These are phyloP conservation scores for Talaromyces funiculosus DNA, from an alignment of 2,329 filamentous ascomycete species.

Conservation along the genomic window DNA sequence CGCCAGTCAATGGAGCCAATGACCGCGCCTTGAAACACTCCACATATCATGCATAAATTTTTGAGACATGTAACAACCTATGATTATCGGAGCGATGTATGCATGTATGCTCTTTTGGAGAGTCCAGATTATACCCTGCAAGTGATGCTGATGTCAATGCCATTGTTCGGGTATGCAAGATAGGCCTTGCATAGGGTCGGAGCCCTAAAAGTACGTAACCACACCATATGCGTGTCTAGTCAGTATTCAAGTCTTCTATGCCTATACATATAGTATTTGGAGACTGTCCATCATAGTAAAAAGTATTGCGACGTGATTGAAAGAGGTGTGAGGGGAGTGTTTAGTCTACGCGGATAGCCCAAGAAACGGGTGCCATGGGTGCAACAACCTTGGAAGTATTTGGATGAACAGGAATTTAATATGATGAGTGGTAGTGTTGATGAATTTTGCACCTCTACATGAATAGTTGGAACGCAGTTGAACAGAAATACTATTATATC, in stretches of 20 bases:
- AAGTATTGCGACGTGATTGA: background rate
- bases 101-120: background rate
- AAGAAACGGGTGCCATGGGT: no score
- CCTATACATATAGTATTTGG: no score
- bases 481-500: background rate
- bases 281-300: no score
- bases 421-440: background rate
- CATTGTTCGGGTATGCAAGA: background rate
- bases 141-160: background rate
- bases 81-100: background rate
- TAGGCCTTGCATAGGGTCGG: background rate
- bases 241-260: background rate
- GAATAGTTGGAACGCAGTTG: background rate
- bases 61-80: background rate
- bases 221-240: background rate
- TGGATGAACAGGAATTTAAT: background rate
- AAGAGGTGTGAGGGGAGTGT: no score
- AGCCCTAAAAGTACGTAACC: background rate
- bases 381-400: no score
- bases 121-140: background rate
- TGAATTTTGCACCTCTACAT: background rate
- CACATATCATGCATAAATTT: background rate
- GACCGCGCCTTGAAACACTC: no score
- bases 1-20: background rate
- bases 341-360: no score